Conservation (phyloP, 176 grass and related monocot species). For the Eleusine indica region DNA sequence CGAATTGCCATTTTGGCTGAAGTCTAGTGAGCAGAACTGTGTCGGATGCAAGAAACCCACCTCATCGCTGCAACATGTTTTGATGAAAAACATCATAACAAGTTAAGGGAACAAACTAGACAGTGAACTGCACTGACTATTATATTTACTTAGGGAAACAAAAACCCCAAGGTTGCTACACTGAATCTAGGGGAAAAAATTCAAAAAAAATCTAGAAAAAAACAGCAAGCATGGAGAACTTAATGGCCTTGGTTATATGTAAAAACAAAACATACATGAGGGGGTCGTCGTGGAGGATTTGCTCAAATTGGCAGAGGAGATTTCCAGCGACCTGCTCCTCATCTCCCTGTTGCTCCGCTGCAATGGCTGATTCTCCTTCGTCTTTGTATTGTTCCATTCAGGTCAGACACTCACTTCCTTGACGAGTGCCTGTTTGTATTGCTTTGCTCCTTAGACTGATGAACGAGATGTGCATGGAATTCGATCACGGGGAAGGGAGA, state of each 20-base stretch:
- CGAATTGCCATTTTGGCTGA: neutral
- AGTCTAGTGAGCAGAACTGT: constrained; percentile 56
- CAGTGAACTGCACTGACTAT: neutral
- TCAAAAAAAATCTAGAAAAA: neutral
- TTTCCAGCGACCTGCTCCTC: neutral
- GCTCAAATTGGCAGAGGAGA: constrained; percentile 51
- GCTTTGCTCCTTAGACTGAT: neutral
- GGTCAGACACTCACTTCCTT: neutral
- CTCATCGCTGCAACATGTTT: constrained; percentile 57
- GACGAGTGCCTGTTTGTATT: neutral
- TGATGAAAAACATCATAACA: neutral
- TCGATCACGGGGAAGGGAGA: no score
- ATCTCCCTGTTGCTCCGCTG: neutral
- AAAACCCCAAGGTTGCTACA: neutral
- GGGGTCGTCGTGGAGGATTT: constrained; percentile 50
- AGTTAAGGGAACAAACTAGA: neutral
- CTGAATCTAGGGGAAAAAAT: neutral
- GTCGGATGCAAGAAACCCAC: constrained; percentile 76
- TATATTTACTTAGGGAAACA: neutral
- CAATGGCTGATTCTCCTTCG: neutral
- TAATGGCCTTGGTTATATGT: neutral
- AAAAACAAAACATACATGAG: constrained; percentile 44
- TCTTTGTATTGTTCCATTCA: constrained; percentile 20
- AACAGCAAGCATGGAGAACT: neutral
- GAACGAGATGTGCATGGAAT: no score